Percentiles rank a stretch among this genome's conserved stretches.
Conservation (phyloP, 2,329 filamentous ascomycete genomes). For the Diplocarpon rosae region DNA sequence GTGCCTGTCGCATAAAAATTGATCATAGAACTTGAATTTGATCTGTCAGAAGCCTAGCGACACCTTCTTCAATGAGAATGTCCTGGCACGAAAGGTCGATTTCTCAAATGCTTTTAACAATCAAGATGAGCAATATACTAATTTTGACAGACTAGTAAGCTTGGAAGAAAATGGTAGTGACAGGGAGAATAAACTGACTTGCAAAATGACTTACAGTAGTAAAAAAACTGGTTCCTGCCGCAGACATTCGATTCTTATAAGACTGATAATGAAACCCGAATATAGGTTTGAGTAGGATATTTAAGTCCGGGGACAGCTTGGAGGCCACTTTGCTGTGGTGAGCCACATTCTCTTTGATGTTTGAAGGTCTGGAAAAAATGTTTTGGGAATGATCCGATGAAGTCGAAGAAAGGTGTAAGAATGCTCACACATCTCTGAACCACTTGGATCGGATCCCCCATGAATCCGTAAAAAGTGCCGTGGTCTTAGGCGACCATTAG, state of each 20-base stretch:
- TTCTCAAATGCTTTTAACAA: slow-evolving; percentile 33
- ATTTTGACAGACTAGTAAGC: slow-evolving; percentile 29
- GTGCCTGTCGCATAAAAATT: slow-evolving; percentile 1
- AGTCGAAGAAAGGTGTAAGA: too few species aligned
- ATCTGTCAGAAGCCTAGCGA: slow-evolving; percentile 20
- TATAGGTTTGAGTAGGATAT: slow-evolving; percentile 29
- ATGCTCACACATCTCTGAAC: slow-evolving; percentile 18
- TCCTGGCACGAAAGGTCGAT: slow-evolving; percentile 28
- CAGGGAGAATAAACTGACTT: slow-evolving; percentile 25
- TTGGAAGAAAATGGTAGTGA: background rate
- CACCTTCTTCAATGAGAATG: slow-evolving; percentile 18
- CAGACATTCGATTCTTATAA: slow-evolving; percentile 26
- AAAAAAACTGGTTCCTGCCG: slow-evolving; percentile 24
- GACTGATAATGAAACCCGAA: slow-evolving; percentile 28
- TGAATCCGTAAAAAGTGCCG: slow-evolving; percentile 29
- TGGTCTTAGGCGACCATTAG: slow-evolving; percentile 24
- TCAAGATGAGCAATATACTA: slow-evolving; percentile 30
- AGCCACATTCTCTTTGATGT: too few species aligned
- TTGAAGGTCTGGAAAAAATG: too few species aligned
- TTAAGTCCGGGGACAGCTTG: slow-evolving; percentile 24
- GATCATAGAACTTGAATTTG: slow-evolving; percentile 9
- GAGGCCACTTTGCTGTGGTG: slow-evolving; percentile 7
- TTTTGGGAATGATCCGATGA: slow-evolving; percentile 13
- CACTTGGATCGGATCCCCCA: slow-evolving; percentile 24
- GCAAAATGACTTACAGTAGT: slow-evolving; percentile 30